phyloP scores from a whole-genome alignment of 176 grass and related monocot species.

The Cocos nucifera region DNA sequence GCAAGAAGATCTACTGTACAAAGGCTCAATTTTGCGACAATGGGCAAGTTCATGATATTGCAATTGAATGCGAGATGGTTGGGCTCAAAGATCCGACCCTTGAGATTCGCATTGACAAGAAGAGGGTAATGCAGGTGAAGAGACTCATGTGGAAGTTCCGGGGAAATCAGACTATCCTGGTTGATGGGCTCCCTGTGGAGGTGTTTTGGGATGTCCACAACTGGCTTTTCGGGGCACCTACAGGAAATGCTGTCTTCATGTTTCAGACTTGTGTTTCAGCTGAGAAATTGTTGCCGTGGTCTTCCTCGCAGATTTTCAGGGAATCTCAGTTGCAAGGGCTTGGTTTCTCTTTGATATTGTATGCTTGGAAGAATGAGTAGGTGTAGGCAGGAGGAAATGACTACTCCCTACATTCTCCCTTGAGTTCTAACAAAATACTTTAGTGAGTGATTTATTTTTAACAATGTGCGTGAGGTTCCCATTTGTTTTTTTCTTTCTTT shows the following conservation, averaged over 20 bases:
- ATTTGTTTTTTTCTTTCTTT: too few species aligned
- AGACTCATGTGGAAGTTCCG: slow-evolving; percentile 52
- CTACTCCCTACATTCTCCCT: slow-evolving; percentile 11
- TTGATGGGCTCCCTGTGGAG: slow-evolving; percentile 45
- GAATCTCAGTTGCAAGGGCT: slow-evolving; percentile 22
- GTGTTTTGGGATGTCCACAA: slow-evolving; percentile 49
- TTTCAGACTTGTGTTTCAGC: slow-evolving; percentile 41
- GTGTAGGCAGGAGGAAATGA: slow-evolving; percentile 10
- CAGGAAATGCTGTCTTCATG: slow-evolving; percentile 37
- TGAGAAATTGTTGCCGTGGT: slow-evolving; percentile 21
- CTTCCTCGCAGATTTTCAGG: slow-evolving; percentile 26
- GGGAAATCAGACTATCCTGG: slow-evolving; percentile 42
- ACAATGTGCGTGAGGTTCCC: too few species aligned
- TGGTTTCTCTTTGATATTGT: slow-evolving; percentile 45
- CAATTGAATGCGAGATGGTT: slow-evolving; percentile 34
- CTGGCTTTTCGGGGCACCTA: slow-evolving; percentile 36
- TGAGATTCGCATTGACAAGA: slow-evolving; percentile 52
- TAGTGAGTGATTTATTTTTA: too few species aligned
- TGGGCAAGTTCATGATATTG: slow-evolving; percentile 34
- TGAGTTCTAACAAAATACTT: too few species aligned
- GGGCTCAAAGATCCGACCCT: slow-evolving; percentile 43
- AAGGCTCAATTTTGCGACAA: slow-evolving; percentile 34
- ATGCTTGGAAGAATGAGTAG: slow-evolving; percentile 51
- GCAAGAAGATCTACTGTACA: slow-evolving; percentile 35
- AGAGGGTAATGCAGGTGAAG: slow-evolving; percentile 47